Evolutionary conservation across 1,284 basidiomycete species (phyloP), one percentile per base, ranked within the genome.

Genomic region (Rhodotorula sp.): DNA sequence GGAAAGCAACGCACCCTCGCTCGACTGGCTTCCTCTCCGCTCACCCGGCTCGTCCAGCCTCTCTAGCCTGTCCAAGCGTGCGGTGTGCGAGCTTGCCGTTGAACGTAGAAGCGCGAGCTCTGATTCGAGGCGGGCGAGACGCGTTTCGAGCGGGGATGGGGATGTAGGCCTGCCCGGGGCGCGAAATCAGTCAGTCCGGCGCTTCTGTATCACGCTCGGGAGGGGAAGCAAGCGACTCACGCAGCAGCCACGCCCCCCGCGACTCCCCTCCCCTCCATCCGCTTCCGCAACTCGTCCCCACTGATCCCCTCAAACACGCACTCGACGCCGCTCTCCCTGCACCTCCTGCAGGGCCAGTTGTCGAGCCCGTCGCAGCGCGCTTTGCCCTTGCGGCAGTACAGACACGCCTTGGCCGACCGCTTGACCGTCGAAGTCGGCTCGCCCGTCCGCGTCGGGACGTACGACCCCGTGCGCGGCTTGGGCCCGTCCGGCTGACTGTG

Each of bases 311-410:
- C 74, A 21, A 76, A 76, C 0, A 71, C 64, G 27, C 74, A 76
- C 53, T 69, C 71, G 29, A 69, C 62, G 10, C 74, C 69, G 9
- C 32, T 50, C 55, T 76, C 74, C 21, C 70, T 27, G 57, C 71
- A 75, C 2, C 74, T 21, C 19, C 71, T 17, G 50, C 74, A 73
- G 0, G 74, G 74, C 58, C 66, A 75, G 21, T 54, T 50, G 21
- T 71, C 71, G 29, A 70, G 65, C 7, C 74, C 74, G n/a, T 73
- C 64, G 59, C 74, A 75, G 3, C 74, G 66, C 8, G 74, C 69
- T 54, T 67, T 60, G 48, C 36, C 51, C 22, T 62, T 59, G 10
- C 73, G 21, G 50, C 73, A 75, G 44, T 69, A 67, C 22, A 57
- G 19, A n/a, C 63, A 50, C 17, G 54, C 63, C 55, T 64, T 64